Evolutionary conservation across 176 grass and related monocot genomes (phyloP).

Genomic region (Ensete glaucum): DNA sequence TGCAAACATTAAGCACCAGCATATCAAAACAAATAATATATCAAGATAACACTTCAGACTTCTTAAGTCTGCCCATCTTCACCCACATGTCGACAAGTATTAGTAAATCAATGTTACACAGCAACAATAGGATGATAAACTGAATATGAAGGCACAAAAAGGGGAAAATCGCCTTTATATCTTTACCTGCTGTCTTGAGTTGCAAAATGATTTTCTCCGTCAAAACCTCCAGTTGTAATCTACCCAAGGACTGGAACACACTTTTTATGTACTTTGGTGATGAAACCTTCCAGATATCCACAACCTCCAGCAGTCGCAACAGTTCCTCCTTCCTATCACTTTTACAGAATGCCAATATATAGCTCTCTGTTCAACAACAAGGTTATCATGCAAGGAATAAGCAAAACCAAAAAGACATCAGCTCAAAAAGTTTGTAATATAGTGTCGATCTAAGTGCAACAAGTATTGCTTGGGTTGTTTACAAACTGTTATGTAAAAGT

Average conservation of each 20-base stretch:
- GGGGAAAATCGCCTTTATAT: neutral
- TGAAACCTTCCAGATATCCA: conserved; percentile 55
- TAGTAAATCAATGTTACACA: too few relatives aligned
- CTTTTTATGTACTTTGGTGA: conserved; percentile 42
- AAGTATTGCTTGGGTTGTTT: too few relatives aligned
- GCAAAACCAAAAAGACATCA: neutral
- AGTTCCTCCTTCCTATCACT: conserved; percentile 56
- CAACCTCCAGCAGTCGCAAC: conserved; percentile 41
- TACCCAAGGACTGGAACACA: conserved; percentile 70
- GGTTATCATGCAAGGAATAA: neutral
- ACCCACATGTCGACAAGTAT: too few relatives aligned
- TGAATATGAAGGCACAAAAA: neutral
- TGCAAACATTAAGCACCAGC: too few relatives aligned
- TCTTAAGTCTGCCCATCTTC: too few relatives aligned
- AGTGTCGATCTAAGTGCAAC: neutral
- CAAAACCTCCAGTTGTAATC: conserved; percentile 37
- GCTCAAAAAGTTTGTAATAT: neutral
- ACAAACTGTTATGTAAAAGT: neutral
- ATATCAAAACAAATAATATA: too few relatives aligned
- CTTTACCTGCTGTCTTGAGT: conserved; percentile 51
- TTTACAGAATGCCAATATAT: conserved; percentile 86
- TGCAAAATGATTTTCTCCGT: conserved; percentile 59
- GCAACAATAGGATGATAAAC: too few relatives aligned
- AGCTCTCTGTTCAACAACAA: conserved; percentile 65
- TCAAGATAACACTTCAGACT: too few relatives aligned